phyloP scores from a whole-genome alignment of 805 yeast species.

The Schwanniomyces polymorphus region DNA sequence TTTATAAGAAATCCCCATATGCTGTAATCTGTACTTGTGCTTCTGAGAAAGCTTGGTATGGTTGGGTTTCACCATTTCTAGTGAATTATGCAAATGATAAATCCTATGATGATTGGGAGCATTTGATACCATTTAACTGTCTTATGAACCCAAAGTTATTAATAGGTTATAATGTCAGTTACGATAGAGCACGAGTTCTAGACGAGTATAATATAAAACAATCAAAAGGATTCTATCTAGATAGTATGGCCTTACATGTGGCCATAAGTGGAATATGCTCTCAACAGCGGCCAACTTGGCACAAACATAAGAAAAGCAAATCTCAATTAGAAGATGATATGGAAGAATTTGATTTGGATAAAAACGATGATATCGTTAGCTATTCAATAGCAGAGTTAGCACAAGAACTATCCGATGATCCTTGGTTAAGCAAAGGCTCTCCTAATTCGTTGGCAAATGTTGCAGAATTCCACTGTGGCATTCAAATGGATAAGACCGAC shows the following conservation, averaged over 20 bases:
- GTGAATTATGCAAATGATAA: slow-evolving; percentile 48
- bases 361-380: slow-evolving; percentile 1
- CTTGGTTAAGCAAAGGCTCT: slow-evolving; percentile 81
- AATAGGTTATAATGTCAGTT: slow-evolving; percentile 89
- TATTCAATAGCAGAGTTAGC: slow-evolving; percentile 18
- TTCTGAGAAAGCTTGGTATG: slow-evolving; percentile 81
- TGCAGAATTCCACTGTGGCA: slow-evolving; percentile 73
- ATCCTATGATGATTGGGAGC: slow-evolving; percentile 43
- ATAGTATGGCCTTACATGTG: slow-evolving; percentile 90
- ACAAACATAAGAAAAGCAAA: slow-evolving; percentile 50
- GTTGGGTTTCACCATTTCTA: slow-evolving; percentile 90
- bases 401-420: slow-evolving; percentile 53
- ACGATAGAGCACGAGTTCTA: slow-evolving; percentile 80
- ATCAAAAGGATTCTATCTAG: slow-evolving; percentile 77
- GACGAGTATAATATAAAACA: slow-evolving; percentile 77
- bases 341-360: slow-evolving; percentile 8
- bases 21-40: slow-evolving; percentile 82
- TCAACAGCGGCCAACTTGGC: slow-evolving; percentile 80
- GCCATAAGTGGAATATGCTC: slow-evolving; percentile 93
- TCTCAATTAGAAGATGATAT: slow-evolving; percentile 15
- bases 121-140: slow-evolving; percentile 75
- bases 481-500: slow-evolving; percentile 61
- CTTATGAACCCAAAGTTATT: slow-evolving; percentile 51
- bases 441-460: slow-evolving; percentile 80
- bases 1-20: slow-evolving; percentile 72